Base-by-base conservation (phyloP, 495 filamentous ascomycete genomes). In the Rostrohypoxylon terebratum region DNA sequence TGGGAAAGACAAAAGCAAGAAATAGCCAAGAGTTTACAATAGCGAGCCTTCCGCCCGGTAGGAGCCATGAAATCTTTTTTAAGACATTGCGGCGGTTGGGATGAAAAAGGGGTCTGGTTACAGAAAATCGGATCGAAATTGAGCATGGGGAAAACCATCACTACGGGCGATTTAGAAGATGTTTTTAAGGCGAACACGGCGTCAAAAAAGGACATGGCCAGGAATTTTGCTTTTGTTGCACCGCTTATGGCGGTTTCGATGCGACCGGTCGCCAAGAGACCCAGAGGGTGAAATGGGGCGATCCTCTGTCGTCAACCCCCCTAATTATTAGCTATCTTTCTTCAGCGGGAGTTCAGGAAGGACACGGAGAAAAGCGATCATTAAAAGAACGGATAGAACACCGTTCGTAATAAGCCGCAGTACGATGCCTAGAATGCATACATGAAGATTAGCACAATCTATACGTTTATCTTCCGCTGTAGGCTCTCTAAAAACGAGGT, bases 401-500 rank as follows among this genome's bases (percentile, higher is more conserved):
- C 0, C 31, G 7, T 42, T 59, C n/a, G 25, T 20, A 1, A 16
- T n/a, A 59, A 28, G 25, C 14, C 42, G 16, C 9, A 28, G 33
- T 40, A 6, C 13, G 2, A 38, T 40, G 21, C 25, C 5, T 40
- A 8, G 9, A 10, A 3, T 42, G 14, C 31, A 7, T 16, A 54
- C 6, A 7, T 25, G 11, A 36, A 1, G n/a, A 36, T 20, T 20
- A 14, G 4, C 20, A 54, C 11, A 10, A 16, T 20, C 34, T 16
- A 55, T n/a, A 36, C 16, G n/a, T 36, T 7, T 1, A 4, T 11
- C 9, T 28, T n/a, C 16, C 36, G 16, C 54, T 28, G 0, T 40
- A 76, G 51, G 16, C 48, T 61, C 57, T 59, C 57, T 66, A 76
- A 42, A 48, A 76, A 71, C 6, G 10, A 38, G 7, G 14, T 31